Evolutionary conservation across 176 grass and related monocot species (phyloP), one percentile per base, ranked within the genome.

Genomic region (Oryza rufipogon): DNA sequence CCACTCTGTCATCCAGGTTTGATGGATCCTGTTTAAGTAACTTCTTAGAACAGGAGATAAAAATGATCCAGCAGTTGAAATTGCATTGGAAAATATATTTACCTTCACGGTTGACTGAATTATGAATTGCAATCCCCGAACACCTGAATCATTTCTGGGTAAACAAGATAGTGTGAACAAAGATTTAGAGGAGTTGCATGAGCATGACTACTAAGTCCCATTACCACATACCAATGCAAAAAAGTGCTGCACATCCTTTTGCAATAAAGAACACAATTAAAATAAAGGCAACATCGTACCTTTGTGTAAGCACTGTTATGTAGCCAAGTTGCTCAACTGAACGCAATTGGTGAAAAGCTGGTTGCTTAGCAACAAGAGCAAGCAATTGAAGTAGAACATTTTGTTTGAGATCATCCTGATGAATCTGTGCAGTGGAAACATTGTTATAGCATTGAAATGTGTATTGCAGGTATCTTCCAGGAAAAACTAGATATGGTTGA

Each of bases 261-360:
- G 75, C 41, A 86, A 63, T 46, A 25, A 87, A 76, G 38, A 82
- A 63, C 0, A 11, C 16, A 58, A 42, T 17, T 17, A 20, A 64
- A 71, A 39, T 56, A 79, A 82, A 74, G 30, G 45, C 6, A 73
- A 5, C 13, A 23, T 16, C 9, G 66, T 90, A 95, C 96, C 89
- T 95, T 83, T 90, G 85, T 74, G 52, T 83, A 88, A 98, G 91
- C 19, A 76, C 16, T 41, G 83, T 84, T 90, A 98, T 98, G 80
- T 98, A 98, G 78, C 96, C 96, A 88, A 98, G 96, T 89, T 98
- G 96, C 85, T 98, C 96, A 80, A 98, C 87, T 22, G 93, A 86
- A 81, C 96, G 87, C 80, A 98, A 88, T 69, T 98, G 96, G 72
- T 98, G 92, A 91, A 98, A 95, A 83, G 96, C 93, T 64, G 96